Base-by-base conservation (phyloP, 176 grass and related monocot species). In the Aegilops speltoides region DNA sequence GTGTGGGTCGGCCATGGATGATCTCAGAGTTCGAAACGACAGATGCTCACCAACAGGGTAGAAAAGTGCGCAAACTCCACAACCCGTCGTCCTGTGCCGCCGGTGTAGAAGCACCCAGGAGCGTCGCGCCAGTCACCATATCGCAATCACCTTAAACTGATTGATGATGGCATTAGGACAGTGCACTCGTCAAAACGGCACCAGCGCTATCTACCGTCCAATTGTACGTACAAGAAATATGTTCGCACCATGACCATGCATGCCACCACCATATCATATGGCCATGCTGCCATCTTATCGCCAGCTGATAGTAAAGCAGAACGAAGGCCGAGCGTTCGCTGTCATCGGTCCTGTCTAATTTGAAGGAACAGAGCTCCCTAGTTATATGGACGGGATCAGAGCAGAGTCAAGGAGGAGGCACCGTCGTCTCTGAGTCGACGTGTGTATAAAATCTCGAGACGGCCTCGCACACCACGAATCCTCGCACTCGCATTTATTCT, bases 111-210 rank as follows among this genome's bases (percentile, higher is more conserved):
- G 20, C 70, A 26, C 45, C 20, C 29, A 16, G 40, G 14, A 6
- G 13, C n/a, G 2, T 17, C 17, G 11, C 45, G 19, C n/a, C 16
- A 10, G 24, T 75, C 41, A 32, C 1, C 23, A 4, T 5, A n/a
- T 40, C 59, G 11, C 34, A 7, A 20, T 88, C 34, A 1, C 71
- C 24, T 57, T 75, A 56, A 10, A 50, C 43, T 31, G 28, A 74
- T 1, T 54, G 50, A 54, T 19, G 2, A 52, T 76, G 3, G 24
- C 75, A 72, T 54, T 5, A n/a, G 43, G 32, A 36, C 4, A 62
- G 25, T 52, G 77, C 68, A 64, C 76, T 71, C 36, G 80, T 70
- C 80, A 8, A 4, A 57, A 88, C 75, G 81, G 64, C 73, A 68
- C 33, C 3, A 3, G 5, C 5, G 48, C 48, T 52, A 17, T 23